A percentile compares a stretch with the other conserved stretches of the same genome.
Evolutionary conservation across 495 filamentous ascomycete species (phyloP).

Genomic region (Xylaria venustula): DNA sequence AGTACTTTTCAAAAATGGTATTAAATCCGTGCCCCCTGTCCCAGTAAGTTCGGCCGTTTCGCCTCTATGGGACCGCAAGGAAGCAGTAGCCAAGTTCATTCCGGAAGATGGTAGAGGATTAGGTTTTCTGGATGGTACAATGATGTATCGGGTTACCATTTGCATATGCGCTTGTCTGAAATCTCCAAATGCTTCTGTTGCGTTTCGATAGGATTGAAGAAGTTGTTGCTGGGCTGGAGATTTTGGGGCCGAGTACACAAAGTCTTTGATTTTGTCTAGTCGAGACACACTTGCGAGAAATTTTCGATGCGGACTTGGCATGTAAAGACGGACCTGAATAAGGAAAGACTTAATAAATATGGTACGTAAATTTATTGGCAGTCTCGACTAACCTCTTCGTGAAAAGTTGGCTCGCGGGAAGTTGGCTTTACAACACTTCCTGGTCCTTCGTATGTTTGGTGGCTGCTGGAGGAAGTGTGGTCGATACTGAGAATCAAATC

Average conservation of each 20-base stretch:
- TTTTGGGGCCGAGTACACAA: slow-evolving; percentile 46
- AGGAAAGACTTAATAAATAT: not conserved
- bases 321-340: slow-evolving; percentile 68
- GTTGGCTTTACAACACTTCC: slow-evolving; percentile 63
- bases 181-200: slow-evolving; percentile 73
- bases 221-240: slow-evolving; percentile 48
- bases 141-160: slow-evolving; percentile 91
- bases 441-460: slow-evolving; percentile 47
- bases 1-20: slow-evolving; percentile 91
- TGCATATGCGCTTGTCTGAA: slow-evolving; percentile 89
- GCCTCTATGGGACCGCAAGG: slow-evolving; percentile 17
- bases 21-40: slow-evolving; percentile 86
- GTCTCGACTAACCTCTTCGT: slow-evolving; percentile 59
- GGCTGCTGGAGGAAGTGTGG: slow-evolving; percentile 74
- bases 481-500: slow-evolving; percentile 85
- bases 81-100: slow-evolving; percentile 64
- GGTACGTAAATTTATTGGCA: not conserved
- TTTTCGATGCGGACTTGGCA: slow-evolving; percentile 80
- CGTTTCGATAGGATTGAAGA: slow-evolving; percentile 71
- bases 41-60: slow-evolving; percentile 60
- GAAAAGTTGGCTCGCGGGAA: slow-evolving; percentile 83
- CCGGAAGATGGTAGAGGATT: slow-evolving; percentile 27
- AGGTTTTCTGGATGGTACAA: slow-evolving; percentile 57
- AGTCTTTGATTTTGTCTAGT: slow-evolving; percentile 71
- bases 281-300: slow-evolving; percentile 75